These are phyloP conservation scores for Talaromyces adpressus DNA, from an alignment of 495 filamentous ascomycete species.

Conservation along the genomic window DNA sequence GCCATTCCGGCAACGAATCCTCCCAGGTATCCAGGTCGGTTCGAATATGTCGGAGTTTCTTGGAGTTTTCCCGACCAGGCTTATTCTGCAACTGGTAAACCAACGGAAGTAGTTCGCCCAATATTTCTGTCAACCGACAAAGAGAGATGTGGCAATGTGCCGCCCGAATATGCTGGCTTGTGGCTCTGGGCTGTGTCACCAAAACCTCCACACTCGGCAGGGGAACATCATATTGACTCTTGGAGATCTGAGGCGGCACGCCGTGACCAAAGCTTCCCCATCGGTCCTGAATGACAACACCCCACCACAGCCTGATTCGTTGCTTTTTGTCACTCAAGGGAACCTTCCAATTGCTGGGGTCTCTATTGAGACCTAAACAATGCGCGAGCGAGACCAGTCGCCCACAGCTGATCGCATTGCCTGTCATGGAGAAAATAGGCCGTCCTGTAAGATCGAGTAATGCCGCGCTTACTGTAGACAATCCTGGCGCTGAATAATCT, in stretches of 20 bases:
- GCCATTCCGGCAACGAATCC: conserved; percentile 38
- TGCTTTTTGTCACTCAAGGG: conserved; percentile 39
- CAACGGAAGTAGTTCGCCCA: conserved; percentile 43
- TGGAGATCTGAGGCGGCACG: conserved; percentile 41
- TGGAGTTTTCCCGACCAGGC: conserved; percentile 32
- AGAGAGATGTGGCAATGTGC: conserved; percentile 45
- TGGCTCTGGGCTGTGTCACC: conserved; percentile 25
- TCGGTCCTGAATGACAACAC: conserved; percentile 46
- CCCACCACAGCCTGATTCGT: conserved; percentile 46
- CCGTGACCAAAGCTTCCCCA: conserved; percentile 50
- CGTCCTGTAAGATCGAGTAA: conserved; percentile 43
- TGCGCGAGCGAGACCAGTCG: conserved; percentile 43
- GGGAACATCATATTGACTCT: conserved; percentile 48
- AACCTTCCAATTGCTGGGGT: conserved; percentile 43
- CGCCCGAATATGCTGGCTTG: conserved; percentile 34
- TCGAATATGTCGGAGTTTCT: conserved; percentile 34
- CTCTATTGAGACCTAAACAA: conserved; percentile 44
- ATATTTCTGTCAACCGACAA: conserved; percentile 44
- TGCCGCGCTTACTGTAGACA: conserved; percentile 43
- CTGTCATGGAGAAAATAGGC: conserved; percentile 46
- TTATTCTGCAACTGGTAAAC: conserved; percentile 42
- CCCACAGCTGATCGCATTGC: conserved; percentile 45
- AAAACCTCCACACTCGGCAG: conserved; percentile 37
- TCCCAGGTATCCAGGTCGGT: conserved; percentile 42
- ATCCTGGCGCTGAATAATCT: conserved; percentile 41